Base-by-base conservation (phyloP, 345 rosid genomes). In the Populus ilicifolia region DNA sequence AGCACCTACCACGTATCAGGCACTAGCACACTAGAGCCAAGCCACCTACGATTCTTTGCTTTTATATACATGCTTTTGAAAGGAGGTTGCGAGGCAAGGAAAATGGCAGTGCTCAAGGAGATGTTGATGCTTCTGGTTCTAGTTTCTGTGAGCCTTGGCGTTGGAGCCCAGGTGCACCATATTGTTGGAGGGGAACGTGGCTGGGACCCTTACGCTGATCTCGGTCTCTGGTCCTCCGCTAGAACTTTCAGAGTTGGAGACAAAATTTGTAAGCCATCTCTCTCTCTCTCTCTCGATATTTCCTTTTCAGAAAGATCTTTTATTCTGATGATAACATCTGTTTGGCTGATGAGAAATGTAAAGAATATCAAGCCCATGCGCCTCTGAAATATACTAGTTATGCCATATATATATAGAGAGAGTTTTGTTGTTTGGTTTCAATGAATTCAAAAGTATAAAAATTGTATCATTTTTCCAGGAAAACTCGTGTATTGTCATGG, bases 101-200 rank as follows among this genome's bases (percentile, higher is more conserved):
- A 0, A 44, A 39, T 77, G 41, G 80, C 48, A 20, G 68, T 39
- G 25, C 2, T 56, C 41, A n/a, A n/a, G 14, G 61, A 41, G 64
- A 11, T 52, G 4, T 48, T 56, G 79, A 23, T 23, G 59, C 73
- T 20, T 64, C 61, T 74, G 62, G 72, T 85, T 50, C 69, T 39
- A 46, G 82, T 73, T 62, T 76, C 6, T 61, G 62, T 11, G 86
- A 65, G 64, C 30, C 71, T 18, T n/a, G 75, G 78, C 10, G 88
- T 48, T 23, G 82, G 33, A 65, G 91, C 85, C 43, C 86, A 87
- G 76, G 83, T 84, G 72, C 89, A 89, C 80, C 93, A 91, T 61
- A 86, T 89, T 43, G 91, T 88, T 61, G 93, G 93, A 27, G 90
- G 86, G 11, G 93, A 91, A 50, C 89, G 89, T 6, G 96, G 96